Base-by-base conservation (phyloP, 148 eudicot species). In the Camellia japonica region DNA sequence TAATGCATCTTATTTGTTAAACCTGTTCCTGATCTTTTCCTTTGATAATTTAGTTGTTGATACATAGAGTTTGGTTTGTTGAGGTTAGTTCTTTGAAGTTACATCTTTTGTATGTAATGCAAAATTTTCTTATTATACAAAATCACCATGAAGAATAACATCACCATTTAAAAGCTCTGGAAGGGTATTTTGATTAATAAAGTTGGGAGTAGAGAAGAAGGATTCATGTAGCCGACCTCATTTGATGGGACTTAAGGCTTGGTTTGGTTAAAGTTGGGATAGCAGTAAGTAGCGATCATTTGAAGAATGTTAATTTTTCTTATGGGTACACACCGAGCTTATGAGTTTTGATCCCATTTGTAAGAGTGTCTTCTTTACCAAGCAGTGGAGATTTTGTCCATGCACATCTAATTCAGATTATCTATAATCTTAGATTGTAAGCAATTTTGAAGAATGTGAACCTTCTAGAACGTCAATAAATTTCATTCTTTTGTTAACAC, bases 1-100 rank as follows among this genome's bases (percentile, higher is more conserved):
- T 20, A 43, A 74, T 74, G 78, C 54, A 15, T 74, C 8, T 2
- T 59, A 41, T 74, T 58, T 38, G 61, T 56, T 74, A 64, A 30
- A 58, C 49, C 51, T 56, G 23, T 56, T 74, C 14, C 30, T 68
- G 5, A 42, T 42, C 38, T 41, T 23, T 2, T 38, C 47, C 47
- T 74, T 74, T 3, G 65, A 42, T 74, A 56, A 74, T 30, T 58
- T 56, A 11, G 77, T 43, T 15, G 5, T 51, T 55, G n/a, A 54
- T 52, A 58, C 43, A 1, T 20, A n/a, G 44, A 52, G 43, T 38
- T 74, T 74, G 51, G 11, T 41, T 58, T 6, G 7, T 6, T 52
- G 77, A 41, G 30, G 65, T 61, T 52, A 7, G 49, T 8, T 14
- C 42, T 58, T 41, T 20, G 15, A 16, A 49, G n/a, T 43, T 68